phyloP scores from a whole-genome alignment of 805 yeast genomes.

The Pichia heedii region DNA sequence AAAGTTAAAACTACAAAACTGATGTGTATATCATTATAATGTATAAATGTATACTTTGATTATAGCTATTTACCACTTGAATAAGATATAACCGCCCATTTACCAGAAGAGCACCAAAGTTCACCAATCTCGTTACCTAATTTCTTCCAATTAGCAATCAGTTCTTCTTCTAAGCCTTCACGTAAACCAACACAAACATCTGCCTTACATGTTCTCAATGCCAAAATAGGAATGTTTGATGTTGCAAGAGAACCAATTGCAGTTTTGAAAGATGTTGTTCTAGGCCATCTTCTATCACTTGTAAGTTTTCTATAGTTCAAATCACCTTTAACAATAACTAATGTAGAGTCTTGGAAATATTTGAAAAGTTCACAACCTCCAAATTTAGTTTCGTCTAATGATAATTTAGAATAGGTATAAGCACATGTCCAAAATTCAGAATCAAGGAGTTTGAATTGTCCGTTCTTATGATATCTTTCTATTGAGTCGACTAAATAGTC shows the following conservation, averaged over 20 bases:
- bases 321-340: slow-evolving; percentile 89
- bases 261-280: slow-evolving; percentile 60
- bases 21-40: not conserved
- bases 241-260: slow-evolving; percentile 65
- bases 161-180: slow-evolving; percentile 61
- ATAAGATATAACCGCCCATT: slow-evolving; percentile 84
- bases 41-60: not conserved
- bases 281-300: slow-evolving; percentile 84
- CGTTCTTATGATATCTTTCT: slow-evolving; percentile 34
- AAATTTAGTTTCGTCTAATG: slow-evolving; percentile 38
- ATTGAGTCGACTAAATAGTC: slow-evolving; percentile 40
- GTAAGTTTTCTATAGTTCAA: slow-evolving; percentile 90
- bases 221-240: slow-evolving; percentile 54
- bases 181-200: slow-evolving; percentile 86
- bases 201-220: slow-evolving; percentile 91
- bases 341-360: slow-evolving; percentile 52
- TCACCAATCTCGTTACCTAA: slow-evolving; percentile 56
- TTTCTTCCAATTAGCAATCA: slow-evolving; percentile 47
- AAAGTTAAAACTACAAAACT: not conserved
- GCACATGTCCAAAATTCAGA: slow-evolving; percentile 84
- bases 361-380: slow-evolving; percentile 56
- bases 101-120: slow-evolving; percentile 83
- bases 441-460: slow-evolving; percentile 42
- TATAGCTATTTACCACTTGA: slow-evolving; percentile 28
- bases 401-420: slow-evolving; percentile 64